phyloP scores from a whole-genome alignment of 2,329 filamentous ascomycete species.

The Exophiala mesophila region DNA sequence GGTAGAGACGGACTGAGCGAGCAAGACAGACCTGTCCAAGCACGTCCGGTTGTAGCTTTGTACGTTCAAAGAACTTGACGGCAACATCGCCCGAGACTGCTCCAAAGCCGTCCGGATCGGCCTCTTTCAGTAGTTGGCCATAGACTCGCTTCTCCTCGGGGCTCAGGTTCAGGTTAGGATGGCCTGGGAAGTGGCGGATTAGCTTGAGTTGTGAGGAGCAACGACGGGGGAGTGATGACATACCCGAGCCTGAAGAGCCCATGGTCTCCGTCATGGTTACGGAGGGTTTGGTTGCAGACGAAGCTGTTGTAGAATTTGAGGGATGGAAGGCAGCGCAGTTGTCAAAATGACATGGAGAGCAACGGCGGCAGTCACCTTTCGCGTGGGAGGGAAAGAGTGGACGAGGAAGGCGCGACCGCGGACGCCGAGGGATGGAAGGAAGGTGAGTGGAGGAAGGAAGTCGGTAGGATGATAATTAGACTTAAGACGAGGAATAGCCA shows the following conservation, averaged over 20 bases:
- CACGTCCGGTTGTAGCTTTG: constrained; percentile 75
- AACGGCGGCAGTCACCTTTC: too few relatives aligned
- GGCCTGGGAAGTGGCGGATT: constrained; percentile 26
- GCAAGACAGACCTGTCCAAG: constrained; percentile 68
- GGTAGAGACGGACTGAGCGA: neutral
- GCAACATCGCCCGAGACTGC: constrained; percentile 95
- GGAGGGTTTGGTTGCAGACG: too few relatives aligned
- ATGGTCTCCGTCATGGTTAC: constrained; percentile 24
- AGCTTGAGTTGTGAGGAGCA: neutral
- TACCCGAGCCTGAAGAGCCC: constrained; percentile 25
- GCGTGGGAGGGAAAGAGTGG: too few relatives aligned
- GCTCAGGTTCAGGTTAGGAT: constrained; percentile 74
- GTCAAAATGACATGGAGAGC: too few relatives aligned
- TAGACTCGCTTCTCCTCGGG: constrained; percentile 91
- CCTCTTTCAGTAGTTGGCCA: constrained; percentile 85
- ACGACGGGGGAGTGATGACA: constrained; percentile 8
- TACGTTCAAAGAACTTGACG: constrained; percentile 97
- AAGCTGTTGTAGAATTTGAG: too few relatives aligned
- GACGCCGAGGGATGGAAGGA: too few relatives aligned
- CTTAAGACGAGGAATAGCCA: too few relatives aligned
- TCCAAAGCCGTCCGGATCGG: constrained; percentile 84
- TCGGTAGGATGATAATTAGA: too few relatives aligned
- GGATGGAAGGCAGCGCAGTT: too few relatives aligned
- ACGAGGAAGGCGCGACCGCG: too few relatives aligned
- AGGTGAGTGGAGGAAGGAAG: too few relatives aligned